Conservation (phyloP, 2,329 filamentous ascomycete species). For the Colletotrichum abscissum region DNA sequence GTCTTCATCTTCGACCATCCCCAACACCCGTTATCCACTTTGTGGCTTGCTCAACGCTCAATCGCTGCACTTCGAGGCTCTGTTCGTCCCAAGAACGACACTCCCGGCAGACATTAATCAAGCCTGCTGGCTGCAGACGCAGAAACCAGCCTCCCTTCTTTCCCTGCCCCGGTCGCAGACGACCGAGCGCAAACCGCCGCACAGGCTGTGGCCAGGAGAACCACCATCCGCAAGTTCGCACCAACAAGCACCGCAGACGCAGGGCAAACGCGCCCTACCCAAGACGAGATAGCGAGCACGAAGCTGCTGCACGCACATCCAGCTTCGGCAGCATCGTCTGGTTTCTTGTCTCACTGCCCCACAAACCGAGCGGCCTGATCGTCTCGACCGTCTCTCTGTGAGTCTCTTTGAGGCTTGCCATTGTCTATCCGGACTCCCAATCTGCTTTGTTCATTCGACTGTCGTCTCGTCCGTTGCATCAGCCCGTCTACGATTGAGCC, state of each 20-base stretch:
- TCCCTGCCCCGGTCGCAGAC: constrained; percentile 41
- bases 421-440: constrained; percentile 15
- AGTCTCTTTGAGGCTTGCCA: not conserved
- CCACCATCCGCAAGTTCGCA: constrained; percentile 2
- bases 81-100: constrained; percentile 33
- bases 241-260: constrained; percentile 21
- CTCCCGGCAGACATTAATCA: constrained; percentile 12
- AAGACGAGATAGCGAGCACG: constrained; percentile 14
- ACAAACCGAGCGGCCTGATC: constrained; percentile 11
- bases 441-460: not conserved
- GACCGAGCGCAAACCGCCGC: constrained; percentile 35
- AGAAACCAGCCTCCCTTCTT: constrained; percentile 33
- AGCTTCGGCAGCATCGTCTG: constrained; percentile 26
- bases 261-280: constrained; percentile 32
- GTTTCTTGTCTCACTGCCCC: constrained; percentile 26
- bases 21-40: not conserved
- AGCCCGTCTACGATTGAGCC: constrained; percentile 2
- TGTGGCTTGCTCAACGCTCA: constrained; percentile 19
- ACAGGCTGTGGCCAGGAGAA: constrained; percentile 16
- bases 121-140: constrained; percentile 23
- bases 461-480: constrained; percentile 4
- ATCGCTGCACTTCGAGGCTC: constrained; percentile 14
- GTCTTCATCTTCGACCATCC: not conserved
- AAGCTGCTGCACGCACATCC: constrained; percentile 20
- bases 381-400: not conserved